A percentile compares a stretch with the other conserved stretches of the same genome.
Conservation (phyloP, 176 grass and related monocot species). For the Tuctoria greenei region DNA sequence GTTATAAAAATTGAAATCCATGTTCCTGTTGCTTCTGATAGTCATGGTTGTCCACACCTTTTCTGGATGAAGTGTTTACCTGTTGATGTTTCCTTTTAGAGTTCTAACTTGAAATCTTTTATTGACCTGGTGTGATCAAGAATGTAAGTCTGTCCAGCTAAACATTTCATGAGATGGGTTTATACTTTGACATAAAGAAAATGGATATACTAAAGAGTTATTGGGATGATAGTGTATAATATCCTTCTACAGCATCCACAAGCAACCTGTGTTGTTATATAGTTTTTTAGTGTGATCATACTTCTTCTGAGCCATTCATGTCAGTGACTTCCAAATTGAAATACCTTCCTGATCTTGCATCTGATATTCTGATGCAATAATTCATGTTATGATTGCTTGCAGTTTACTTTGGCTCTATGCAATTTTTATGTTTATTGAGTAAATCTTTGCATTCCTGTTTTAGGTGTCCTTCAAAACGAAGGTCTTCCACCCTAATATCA, state of each 20-base stretch:
- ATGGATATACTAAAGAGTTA: not conserved
- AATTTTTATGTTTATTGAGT: slow-evolving; percentile 20
- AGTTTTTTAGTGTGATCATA: not conserved
- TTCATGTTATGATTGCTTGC: not conserved
- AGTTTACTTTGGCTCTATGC: not conserved
- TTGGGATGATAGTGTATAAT: not conserved
- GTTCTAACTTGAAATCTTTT: slow-evolving; percentile 3
- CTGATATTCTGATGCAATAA: too few species aligned
- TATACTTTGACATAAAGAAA: not conserved
- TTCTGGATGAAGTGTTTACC: not conserved
- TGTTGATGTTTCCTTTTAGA: slow-evolving; percentile 8
- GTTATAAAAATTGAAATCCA: not conserved
- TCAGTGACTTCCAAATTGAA: not conserved
- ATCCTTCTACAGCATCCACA: not conserved
- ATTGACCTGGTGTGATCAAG: not conserved
- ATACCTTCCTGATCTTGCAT: not conserved
- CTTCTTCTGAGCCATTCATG: not conserved
- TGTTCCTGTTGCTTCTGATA: not conserved
- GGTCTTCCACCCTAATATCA: slow-evolving; percentile 67
- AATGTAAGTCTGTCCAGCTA: not conserved
- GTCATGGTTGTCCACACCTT: not conserved
- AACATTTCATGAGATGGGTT: not conserved
- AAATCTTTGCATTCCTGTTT: not conserved
- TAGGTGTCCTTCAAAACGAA: slow-evolving; percentile 68
- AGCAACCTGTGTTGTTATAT: not conserved